phyloP scores from a whole-genome alignment of 805 yeast species.

The Ogataea haglerorum region DNA sequence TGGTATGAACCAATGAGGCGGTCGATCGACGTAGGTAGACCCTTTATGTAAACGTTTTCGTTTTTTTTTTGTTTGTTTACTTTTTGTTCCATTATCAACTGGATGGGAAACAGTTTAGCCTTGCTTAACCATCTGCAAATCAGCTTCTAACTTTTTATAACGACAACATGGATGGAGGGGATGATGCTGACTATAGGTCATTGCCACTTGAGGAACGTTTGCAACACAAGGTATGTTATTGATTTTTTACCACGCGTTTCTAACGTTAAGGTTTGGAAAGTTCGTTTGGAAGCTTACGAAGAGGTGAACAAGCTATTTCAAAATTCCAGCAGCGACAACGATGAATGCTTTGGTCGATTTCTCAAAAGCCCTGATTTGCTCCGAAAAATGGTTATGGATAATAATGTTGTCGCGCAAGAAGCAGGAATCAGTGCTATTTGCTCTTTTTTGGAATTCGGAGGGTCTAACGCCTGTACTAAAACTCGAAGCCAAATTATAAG shows the following conservation, averaged over 20 bases:
- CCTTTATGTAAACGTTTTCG: background rate
- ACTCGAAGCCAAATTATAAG: slow-evolving; percentile 43
- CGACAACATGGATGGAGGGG: slow-evolving; percentile 19
- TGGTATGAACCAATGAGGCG: too few species aligned
- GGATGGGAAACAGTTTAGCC: slow-evolving; percentile 3
- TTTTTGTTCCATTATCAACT: slow-evolving; percentile 1
- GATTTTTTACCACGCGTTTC: slow-evolving; percentile 3
- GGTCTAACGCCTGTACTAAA: slow-evolving; percentile 38
- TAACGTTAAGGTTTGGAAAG: slow-evolving; percentile 65
- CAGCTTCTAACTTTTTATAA: background rate
- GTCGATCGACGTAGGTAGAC: slow-evolving; percentile 3
- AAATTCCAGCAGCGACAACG: slow-evolving; percentile 52
- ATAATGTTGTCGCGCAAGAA: slow-evolving; percentile 92
- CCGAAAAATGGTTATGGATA: slow-evolving; percentile 62
- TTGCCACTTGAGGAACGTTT: slow-evolving; percentile 67
- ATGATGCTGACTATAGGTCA: slow-evolving; percentile 57
- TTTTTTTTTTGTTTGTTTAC: slow-evolving; percentile 2
- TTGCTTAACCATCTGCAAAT: too few species aligned
- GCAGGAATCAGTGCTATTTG: slow-evolving; percentile 59
- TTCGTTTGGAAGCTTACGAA: slow-evolving; percentile 73
- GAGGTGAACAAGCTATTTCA: slow-evolving; percentile 54
- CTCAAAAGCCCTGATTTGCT: slow-evolving; percentile 51
- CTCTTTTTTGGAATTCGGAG: slow-evolving; percentile 56
- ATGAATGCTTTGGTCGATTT: slow-evolving; percentile 50
- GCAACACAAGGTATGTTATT: slow-evolving; percentile 49